Base-by-base conservation (phyloP, 2,329 filamentous ascomycete genomes). In the Aspergillus sp. region DNA sequence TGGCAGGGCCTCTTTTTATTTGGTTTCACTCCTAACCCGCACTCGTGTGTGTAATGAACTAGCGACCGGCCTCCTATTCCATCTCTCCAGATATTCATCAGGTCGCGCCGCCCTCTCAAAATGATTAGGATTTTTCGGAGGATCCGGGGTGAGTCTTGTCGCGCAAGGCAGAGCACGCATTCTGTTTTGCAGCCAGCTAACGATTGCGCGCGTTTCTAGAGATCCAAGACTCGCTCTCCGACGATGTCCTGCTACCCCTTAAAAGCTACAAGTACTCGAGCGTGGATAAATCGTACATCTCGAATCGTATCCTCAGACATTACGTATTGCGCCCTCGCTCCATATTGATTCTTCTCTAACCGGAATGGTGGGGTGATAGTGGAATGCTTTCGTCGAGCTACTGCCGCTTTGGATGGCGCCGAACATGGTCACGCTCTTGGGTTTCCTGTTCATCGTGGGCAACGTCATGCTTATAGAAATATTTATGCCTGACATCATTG, bases 191-290 rank as follows among this genome's bases (percentile, higher is more conserved):
- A 45, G 51, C 50, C 22, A 54, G 32, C 57, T 57, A 53, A 56
- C 47, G 17, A 36, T 20, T 41, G 36, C 15, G 34, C 38, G 24
- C 44, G 20, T 48, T 20, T 18, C 9, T 51, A 75, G 75, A 72
- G 67, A 71, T 69, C 62, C 75, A 75, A 68, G 83, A 86, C 62
- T 83, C 81, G 64, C 80, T 98, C 66, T 96, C 93, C 26, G 91
- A 96, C 68, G 92, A 98, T 69, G 91, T 91, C 54, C 85, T 99
- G 66, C 82, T 89, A 59, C 93, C 97, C 74, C 87, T 99, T 68
- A 95, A 92, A 77, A 88, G 89, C 59, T 99, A 99, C 86, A 96
- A 97, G 74, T 99, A 99, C 78, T 96, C 92, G 67, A 91, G 89
- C 69, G 92, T 99, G 76, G 95, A 99, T 81, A 93, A 96, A 78